Percentiles rank a stretch among this genome's conserved stretches.
These are phyloP conservation scores for bread wheat (Triticum aestivum) DNA, from an alignment of 176 grass and related monocot genomes.

Conservation along the genomic window DNA sequence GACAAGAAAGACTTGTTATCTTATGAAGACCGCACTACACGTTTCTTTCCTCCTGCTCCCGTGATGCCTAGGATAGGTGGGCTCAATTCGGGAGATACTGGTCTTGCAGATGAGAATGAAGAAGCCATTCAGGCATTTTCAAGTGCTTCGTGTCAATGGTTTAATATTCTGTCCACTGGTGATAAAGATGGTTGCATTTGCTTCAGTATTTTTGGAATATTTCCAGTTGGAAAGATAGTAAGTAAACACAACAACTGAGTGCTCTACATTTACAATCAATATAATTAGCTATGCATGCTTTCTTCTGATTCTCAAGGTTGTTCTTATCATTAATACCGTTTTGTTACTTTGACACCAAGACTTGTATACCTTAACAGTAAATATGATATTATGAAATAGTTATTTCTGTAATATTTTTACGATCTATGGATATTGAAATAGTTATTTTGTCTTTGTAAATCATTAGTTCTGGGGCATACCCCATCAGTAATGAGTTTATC, in stretches of 20 bases:
- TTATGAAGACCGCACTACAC: slow-evolving; percentile 86
- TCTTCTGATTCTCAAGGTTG: slow-evolving; percentile 33
- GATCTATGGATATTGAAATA: not conserved
- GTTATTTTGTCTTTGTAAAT: not conserved
- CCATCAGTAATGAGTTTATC: not conserved
- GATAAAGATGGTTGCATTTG: slow-evolving; percentile 88
- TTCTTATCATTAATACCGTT: slow-evolving; percentile 8
- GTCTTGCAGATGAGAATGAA: slow-evolving; percentile 59
- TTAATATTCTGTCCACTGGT: slow-evolving; percentile 89
- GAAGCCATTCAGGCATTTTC: slow-evolving; percentile 69
- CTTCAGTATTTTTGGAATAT: slow-evolving; percentile 99
- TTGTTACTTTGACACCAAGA: slow-evolving; percentile 16
- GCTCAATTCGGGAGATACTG: slow-evolving; percentile 65
- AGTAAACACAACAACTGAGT: slow-evolving; percentile 39
- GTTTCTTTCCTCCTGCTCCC: slow-evolving; percentile 96
- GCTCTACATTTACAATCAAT: slow-evolving; percentile 28
- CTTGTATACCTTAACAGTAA: not conserved
- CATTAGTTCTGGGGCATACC: not conserved
- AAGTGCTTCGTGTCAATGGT: slow-evolving; percentile 70
- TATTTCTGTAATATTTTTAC: not conserved
- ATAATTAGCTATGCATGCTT: slow-evolving; percentile 18
- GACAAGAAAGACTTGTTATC: slow-evolving; percentile 55
- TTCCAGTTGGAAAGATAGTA: slow-evolving; percentile 96
- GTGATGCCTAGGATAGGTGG: slow-evolving; percentile 86
- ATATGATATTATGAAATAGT: slow-evolving; percentile 6